These are phyloP conservation scores for Apiospora malaysiana DNA, from an alignment of 2,329 filamentous ascomycete species.

Conservation along the genomic window DNA sequence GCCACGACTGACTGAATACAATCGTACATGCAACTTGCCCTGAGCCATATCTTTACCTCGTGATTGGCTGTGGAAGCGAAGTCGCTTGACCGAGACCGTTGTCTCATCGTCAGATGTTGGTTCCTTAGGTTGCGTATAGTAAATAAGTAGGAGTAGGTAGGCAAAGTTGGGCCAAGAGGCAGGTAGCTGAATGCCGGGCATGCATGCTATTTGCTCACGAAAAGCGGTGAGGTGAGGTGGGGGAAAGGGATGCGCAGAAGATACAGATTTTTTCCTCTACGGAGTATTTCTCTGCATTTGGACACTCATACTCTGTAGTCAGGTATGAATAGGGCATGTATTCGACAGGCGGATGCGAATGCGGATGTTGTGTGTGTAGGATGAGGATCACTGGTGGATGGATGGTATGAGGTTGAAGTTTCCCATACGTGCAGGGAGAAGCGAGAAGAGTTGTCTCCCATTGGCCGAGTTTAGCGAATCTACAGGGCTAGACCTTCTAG, in stretches of 20 bases:
- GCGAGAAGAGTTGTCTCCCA: not conserved
- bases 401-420: not conserved
- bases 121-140: not conserved
- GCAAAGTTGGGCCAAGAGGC: not conserved
- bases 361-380: not conserved
- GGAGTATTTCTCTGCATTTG: too few relatives aligned
- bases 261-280: too few relatives aligned
- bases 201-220: not conserved
- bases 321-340: too few relatives aligned
- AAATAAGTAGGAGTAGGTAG: too few relatives aligned
- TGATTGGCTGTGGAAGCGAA: slow-evolving; percentile 16
- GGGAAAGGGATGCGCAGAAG: not conserved
- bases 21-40: not conserved
- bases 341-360: not conserved
- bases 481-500: slow-evolving; percentile 5
- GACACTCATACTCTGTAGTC: too few relatives aligned
- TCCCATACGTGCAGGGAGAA: slow-evolving; percentile 10
- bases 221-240: not conserved
- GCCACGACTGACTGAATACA: not conserved
- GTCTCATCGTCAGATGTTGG: not conserved
- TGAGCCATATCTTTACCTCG: not conserved
- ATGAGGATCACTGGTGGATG: not conserved
- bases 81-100: not conserved
- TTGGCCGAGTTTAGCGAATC: slow-evolving; percentile 19
- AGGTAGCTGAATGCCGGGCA: not conserved